Base-by-base conservation (phyloP, 441 rosid species). In the Corymbia calophylla region DNA sequence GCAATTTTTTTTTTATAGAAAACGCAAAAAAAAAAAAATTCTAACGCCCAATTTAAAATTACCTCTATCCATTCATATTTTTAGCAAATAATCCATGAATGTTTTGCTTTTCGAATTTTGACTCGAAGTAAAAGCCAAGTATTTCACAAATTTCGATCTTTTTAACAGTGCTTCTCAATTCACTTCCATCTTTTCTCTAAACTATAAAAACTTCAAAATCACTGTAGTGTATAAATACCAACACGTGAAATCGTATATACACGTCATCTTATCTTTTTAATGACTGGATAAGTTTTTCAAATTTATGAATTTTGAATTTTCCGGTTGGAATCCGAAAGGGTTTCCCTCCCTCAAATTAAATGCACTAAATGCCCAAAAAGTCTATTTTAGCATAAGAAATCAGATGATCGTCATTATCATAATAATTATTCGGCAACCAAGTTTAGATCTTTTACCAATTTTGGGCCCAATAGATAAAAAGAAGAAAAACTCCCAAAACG, bases 91-190 rank as follows among this genome's bases (percentile, higher is more conserved):
- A 66, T 66, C 77, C 44, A 1, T 8, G 44, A 8, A 66, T 66
- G 44, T 32, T 44, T 16, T 18, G 8, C 77, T 66, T 66, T 66
- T 66, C 1, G 23, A 66, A 66, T 66, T 66, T 31, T 4, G 23
- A 66, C 8, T 2, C 2, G 23, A 66, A 35, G 44, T 8, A 17
- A 66, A 66, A 31, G 6, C 23, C 23, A 31, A 31, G 44, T 16
- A 66, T 31, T 66, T 66, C 44, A 8, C 9, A 8, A 31, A 9
- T 17, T 16, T 0, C 2, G 0, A 31, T 66, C 7, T 66, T 66
- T 66, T 31, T 23, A 8, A 8, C 4, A 9, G 6, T 0, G 39
- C 0, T 0, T 31, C 1, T 66, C 11, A 21, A 3, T 23, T 1
- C 21, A 66, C 35, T 16, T 8, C 18, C 9, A 64, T 4, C 1